phyloP scores from a whole-genome alignment of 2,329 filamentous ascomycete species.

The Penicillium sp. region DNA sequence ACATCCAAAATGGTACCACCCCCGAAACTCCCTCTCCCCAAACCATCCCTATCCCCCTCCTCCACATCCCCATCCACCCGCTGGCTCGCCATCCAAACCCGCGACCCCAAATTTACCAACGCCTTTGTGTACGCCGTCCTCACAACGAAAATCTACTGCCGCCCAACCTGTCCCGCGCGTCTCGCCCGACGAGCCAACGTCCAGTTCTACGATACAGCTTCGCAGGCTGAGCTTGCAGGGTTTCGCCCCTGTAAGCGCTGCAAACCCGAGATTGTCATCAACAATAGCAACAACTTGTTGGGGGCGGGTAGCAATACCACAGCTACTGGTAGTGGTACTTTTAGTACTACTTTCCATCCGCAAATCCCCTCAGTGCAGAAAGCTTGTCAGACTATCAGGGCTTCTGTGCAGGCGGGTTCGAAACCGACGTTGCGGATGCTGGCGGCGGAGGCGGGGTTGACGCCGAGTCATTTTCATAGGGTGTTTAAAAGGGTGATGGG shows the following conservation, averaged over 20 bases:
- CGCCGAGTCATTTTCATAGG: conserved; percentile 47
- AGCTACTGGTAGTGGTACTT: too few relatives aligned
- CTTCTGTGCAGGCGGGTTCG: conserved; percentile 18
- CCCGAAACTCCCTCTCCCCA: too few relatives aligned
- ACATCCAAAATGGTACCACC: too few relatives aligned
- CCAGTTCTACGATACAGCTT: conserved; percentile 43
- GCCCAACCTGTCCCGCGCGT: conserved; percentile 49
- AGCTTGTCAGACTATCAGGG: conserved; percentile 28
- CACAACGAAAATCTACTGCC: conserved; percentile 50
- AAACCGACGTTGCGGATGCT: conserved; percentile 39
- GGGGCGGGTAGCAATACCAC: too few relatives aligned
- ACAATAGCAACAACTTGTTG: too few relatives aligned
- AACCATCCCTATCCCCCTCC: too few relatives aligned
- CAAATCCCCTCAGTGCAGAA: too few relatives aligned
- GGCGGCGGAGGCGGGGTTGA: conserved; percentile 42
- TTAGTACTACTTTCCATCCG: too few relatives aligned
- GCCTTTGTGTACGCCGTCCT: conserved; percentile 51
- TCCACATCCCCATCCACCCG: too few relatives aligned
- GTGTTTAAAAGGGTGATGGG: conserved; percentile 47
- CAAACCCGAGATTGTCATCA: conserved; percentile 27
- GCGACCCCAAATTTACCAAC: conserved; percentile 38
- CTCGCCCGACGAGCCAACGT: conserved; percentile 51
- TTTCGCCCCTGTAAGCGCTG: conserved; percentile 50
- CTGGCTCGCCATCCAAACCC: conserved; percentile 35
- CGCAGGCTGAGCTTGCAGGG: conserved; percentile 43